Evolutionary conservation across 768 basidiomycete genomes (phyloP), one percentile per base, ranked within the genome.

Genomic region (Rhizopogon vulgaris): DNA sequence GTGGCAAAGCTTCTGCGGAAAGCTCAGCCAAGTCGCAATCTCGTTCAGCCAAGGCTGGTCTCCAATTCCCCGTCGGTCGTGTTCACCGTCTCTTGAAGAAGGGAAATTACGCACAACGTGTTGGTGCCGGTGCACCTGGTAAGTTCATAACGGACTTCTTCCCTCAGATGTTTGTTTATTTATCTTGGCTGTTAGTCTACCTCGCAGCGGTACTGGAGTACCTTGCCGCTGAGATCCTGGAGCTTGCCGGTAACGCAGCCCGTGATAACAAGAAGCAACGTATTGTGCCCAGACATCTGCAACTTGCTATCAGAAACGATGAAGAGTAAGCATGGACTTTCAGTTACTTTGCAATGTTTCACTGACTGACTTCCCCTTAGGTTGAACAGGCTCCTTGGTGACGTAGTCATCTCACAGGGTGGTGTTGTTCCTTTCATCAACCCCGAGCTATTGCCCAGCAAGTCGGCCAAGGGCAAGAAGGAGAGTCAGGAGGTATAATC

Each of bases 291-390:
- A 78, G 82, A 54, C 82, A 83, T 70, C 65, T 83, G 55, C 82
- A 83, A 64, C 71, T 83, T 62, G 82, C 82, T 58, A 81, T 83
- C 64, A 76, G 83, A 56, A 79, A 82, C 64, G 80, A 82, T 58
- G 79, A 82, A 58, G 79, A 77, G 71, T 75, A 32, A 32, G 63
- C 39, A 46, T 18, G 17, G 1, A 5, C 17, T 22, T 52, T 57
- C 49, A 12, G 2, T 9, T 3, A 28, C 5, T 22, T 17, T 15
- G n/a, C 22, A 4, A 38, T 12, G 0, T 0, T 39, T 38, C 9
- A 2, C 25, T 52, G n/a, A 2, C 25, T 51, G n/a, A 56, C 9
- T n/a, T 6, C 1, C 10, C 1, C 28, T 6, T 36, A 70, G 69
- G 47, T 64, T 75, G 52, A 72, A 70, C 60, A 72, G 57, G 48